Evolutionary conservation across 805 yeast genomes (phyloP), one percentile per base, ranked within the genome.

Genomic region (Candida boleticola): DNA sequence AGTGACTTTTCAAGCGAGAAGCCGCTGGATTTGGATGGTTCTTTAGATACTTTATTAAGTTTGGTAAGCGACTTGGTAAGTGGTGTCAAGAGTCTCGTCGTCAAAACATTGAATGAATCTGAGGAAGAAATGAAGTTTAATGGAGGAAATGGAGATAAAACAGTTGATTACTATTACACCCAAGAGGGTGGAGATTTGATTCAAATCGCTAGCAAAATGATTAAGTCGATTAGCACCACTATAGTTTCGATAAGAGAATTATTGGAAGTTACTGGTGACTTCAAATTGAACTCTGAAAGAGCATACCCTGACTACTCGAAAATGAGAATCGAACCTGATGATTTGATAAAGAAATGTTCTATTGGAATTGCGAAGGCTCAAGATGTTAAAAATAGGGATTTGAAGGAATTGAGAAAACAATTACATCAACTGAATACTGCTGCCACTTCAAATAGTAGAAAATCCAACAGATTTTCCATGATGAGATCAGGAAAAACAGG

Each of bases 111-210:
- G 41, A 65, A 68, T 35, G 82, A 69, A 45, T 43, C 60, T 1
- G 57, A 57, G 1, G 63, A 72, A 36, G 65, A 53, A 46, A 61
- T 52, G 55, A 57, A 45, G 53, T 31, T n/a, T 20, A 16, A 31
- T 19, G 61, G 51, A 34, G 27, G 27, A 23, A 36, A 29, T 35
- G 19, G 37, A 17, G 30, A n/a, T 26, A 20, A 22, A 20, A 29
- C 34, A 39, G 38, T 42, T 7, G 58, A 58, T 47, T 84, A 82
- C 48, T 73, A 68, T 43, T 81, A 80, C 52, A 78, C 89, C 0
- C 69, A 68, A 32, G 89, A 85, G 57, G 92, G 92, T 16, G 82
- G 81, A 38, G 74, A 72, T 11, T 69, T 85, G 56, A 78, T 83
- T 39, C 73, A 75, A 27, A 73, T 79, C 33, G 76, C 84, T 1